Conservation (phyloP, 2,329 filamentous ascomycete species). For the Colletotrichum lupini region DNA sequence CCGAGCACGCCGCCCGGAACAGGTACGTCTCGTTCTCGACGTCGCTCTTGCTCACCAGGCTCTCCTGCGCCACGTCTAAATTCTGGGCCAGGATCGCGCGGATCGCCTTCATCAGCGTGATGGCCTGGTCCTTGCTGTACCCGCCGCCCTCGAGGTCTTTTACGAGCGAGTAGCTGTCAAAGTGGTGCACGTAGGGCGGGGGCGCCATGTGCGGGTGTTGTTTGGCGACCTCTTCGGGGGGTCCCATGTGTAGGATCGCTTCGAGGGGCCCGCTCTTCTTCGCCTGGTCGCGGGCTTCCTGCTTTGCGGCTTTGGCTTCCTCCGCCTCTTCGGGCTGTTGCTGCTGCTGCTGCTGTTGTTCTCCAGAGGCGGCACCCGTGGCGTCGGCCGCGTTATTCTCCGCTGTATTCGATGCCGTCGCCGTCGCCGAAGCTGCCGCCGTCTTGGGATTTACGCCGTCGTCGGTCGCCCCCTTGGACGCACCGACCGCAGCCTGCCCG, state of each 20-base stretch:
- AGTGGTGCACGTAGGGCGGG: slow-evolving; percentile 91
- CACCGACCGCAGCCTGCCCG: slow-evolving; percentile 1
- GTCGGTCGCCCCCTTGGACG: slow-evolving; percentile 1
- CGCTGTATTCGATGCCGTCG: slow-evolving; percentile 31
- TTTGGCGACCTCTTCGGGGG: slow-evolving; percentile 51
- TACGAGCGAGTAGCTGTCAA: slow-evolving; percentile 93
- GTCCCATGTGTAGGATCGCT: slow-evolving; percentile 59
- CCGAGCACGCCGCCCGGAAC: slow-evolving; percentile 92
- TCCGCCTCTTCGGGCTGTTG: slow-evolving; percentile 16
- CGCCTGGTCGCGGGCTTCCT: slow-evolving; percentile 47
- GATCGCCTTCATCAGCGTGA: slow-evolving; percentile 93
- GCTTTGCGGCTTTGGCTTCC: slow-evolving; percentile 40
- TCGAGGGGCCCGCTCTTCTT: slow-evolving; percentile 62
- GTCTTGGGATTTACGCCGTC: slow-evolving; percentile 30
- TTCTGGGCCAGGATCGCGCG: slow-evolving; percentile 81
- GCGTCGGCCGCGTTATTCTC: background rate
- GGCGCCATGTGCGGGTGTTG: slow-evolving; percentile 76
- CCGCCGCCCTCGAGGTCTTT: slow-evolving; percentile 78
- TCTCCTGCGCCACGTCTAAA: slow-evolving; percentile 81
- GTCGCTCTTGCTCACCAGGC: slow-evolving; percentile 88
- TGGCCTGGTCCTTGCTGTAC: slow-evolving; percentile 79
- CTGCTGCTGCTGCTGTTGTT: background rate
- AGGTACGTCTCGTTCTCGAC: slow-evolving; percentile 91
- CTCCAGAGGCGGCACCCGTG: background rate
- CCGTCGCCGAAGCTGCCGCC: slow-evolving; percentile 35